Evolutionary conservation across 345 rosid species (phyloP).

Genomic region (Anacardium occidentale): DNA sequence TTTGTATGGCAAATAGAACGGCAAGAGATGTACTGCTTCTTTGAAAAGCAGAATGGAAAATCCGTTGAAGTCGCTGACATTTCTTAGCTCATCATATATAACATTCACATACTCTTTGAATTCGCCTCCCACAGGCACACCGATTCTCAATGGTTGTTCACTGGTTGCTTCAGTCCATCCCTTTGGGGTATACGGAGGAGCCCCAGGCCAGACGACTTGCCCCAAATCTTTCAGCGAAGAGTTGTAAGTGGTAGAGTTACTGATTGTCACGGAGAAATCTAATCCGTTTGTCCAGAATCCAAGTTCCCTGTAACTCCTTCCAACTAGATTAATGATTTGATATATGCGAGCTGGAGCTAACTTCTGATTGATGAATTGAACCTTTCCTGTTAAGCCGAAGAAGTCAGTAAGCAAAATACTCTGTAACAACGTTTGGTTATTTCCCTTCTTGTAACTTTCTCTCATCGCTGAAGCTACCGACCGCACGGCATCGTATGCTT

Average conservation of each 20-base stretch:
- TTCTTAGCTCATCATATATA: background rate
- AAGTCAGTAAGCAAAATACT: slow-evolving; percentile 14
- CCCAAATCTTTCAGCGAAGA: slow-evolving; percentile 22
- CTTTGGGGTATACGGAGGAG: slow-evolving; percentile 16
- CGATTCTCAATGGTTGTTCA: slow-evolving; percentile 22
- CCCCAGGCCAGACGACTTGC: slow-evolving; percentile 31
- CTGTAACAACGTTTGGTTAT: background rate
- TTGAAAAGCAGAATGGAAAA: slow-evolving; percentile 27
- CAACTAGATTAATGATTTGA: slow-evolving; percentile 29
- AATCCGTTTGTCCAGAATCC: slow-evolving; percentile 33
- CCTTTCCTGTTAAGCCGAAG: slow-evolving; percentile 23
- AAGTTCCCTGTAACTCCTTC: slow-evolving; percentile 24
- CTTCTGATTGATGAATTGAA: slow-evolving; percentile 18
- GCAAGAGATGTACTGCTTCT: background rate
- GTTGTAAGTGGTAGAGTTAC: background rate
- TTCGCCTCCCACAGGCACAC: slow-evolving; percentile 23
- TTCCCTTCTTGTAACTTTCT: background rate
- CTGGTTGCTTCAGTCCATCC: slow-evolving; percentile 19
- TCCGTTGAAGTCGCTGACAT: slow-evolving; percentile 9
- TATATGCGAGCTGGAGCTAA: slow-evolving; percentile 11
- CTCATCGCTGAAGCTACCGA: slow-evolving; percentile 21
- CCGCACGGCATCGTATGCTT: slow-evolving; percentile 29
- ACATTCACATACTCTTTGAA: slow-evolving; percentile 1
- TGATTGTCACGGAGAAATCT: slow-evolving; percentile 24
- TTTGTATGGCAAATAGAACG: slow-evolving; percentile 15